Evolutionary conservation across 1,139 yeast species (phyloP), one percentile per base, ranked within the genome.

Genomic region (Taphrina pruni): DNA sequence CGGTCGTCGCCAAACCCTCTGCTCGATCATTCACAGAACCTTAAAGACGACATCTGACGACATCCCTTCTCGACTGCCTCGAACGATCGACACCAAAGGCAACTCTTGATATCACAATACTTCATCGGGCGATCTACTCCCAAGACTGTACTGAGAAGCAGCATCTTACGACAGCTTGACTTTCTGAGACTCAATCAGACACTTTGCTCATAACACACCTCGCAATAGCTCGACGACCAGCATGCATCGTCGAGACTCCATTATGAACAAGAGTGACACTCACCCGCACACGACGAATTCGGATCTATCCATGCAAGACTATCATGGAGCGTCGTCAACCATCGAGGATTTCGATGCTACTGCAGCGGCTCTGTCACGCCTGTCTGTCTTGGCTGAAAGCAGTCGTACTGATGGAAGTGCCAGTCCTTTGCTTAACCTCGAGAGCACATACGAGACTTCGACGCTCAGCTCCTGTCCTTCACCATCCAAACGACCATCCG

Each of bases 351-450:
- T 21, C 54, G 60, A 62, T 35, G 66, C 66, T 5, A 52, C 66
- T 11, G 66, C 66, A 12, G 66, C 66, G 8, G 66, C 66, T 14
- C 66, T 62, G 51, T 62, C 66, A 11, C 60, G 66, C 32, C 52
- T 62, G 32, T 51, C 66, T 14, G 66, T 62, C n/a, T 21, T 62
- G 26, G 50, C 57, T 9, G 60, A 62, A n/a, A 20, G 32, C 43
- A 52, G 52, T n/a, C 26, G 60, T 8, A 21, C 54, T 14, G 60
- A 41, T 14, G 61, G 61, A 20, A 50, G 55, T 45, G 61, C 56
- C 38, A 55, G 61, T 35, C 60, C 67, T 6, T 45, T 21, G 14
- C 56, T 55, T 21, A n/a, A 35, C 8, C 32, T n/a, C 14, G 61
- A 54, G 26, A 41, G 67, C 36, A 64, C 67, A 17, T 64, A 64